Base-by-base conservation (phyloP, 345 rosid genomes). In the Gossypium longicalyx region DNA sequence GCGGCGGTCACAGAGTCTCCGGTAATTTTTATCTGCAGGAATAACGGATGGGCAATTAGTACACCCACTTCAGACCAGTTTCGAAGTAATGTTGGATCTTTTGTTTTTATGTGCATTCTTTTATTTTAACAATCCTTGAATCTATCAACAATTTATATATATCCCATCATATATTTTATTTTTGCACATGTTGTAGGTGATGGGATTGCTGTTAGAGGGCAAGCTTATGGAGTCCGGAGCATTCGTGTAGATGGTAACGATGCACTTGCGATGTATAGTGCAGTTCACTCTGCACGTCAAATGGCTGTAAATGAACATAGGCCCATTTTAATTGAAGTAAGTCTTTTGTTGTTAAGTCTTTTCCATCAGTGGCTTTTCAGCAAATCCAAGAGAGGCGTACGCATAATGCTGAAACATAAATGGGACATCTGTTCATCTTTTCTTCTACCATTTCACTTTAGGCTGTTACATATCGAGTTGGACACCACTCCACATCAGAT, bases 401-500 rank as follows among this genome's bases (percentile, higher is more conserved):
- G 6, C 47, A 29, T 8, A 22, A 29, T 49, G 51, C 25, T 54
- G 47, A 51, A 17, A 17, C 9, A 5, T 69, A 69, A 45, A 69
- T 51, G 73, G 25, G 20, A 7, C 6, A 25, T 74, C 41, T 59
- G 10, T 73, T 22, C 57, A 53, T 19, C 25, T 74, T 38, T 69
- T 51, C 23, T 27, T 69, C 45, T 4, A 7, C 29, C 27, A n/a
- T 25, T 58, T 66, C 73, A 20, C 45, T 41, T 29, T 23, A 94
- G 98, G 97, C 98, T 72, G 74, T 94, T 63, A 87, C 98, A 58
- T 94, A 94, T 79, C 87, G 98, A 29, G 93, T 81, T 0, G 97
- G 97, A 52, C 97, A 90, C 84, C 97, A 94, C 85, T 85, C 97
- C 29, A 92, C 98, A 66, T 92, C 98, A 59, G 97, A 94, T 86